Evolutionary conservation across 1,139 yeast genomes (phyloP).

Genomic region (Geotrichum europaeum): DNA sequence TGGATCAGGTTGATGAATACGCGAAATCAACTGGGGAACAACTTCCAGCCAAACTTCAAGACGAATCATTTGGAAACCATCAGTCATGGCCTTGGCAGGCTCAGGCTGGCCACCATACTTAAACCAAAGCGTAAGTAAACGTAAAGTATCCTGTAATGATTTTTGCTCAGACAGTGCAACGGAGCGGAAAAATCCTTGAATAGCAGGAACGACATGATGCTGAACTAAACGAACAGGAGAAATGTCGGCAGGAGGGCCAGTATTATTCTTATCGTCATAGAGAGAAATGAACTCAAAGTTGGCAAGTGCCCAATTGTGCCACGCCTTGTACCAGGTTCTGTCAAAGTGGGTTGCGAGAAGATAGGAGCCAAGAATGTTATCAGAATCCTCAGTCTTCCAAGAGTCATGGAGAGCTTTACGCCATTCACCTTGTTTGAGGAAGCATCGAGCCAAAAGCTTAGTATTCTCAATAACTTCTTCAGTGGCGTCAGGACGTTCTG

Average conservation of each 20-base stretch:
- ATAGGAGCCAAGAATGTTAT: conserved; percentile 81
- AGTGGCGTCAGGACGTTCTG: conserved; percentile 66
- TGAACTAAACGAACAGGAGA: conserved; percentile 54
- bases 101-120: conserved; percentile 90
- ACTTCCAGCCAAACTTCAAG: conserved; percentile 95
- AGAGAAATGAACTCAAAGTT: conserved; percentile 89
- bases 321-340: conserved; percentile 90
- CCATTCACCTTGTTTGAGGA: conserved; percentile 98
- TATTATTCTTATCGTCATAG: conserved; percentile 24
- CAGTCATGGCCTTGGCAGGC: conserved; percentile 84
- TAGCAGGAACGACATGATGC: conserved; percentile 89
- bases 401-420: conserved; percentile 70
- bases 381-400: conserved; percentile 76
- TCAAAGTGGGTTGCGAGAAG: conserved; percentile 93
- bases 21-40: conserved; percentile 89
- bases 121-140: conserved; percentile 90
- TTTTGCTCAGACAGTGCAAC: conserved; percentile 81
- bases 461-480: conserved; percentile 80
- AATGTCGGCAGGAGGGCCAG: conserved; percentile 23
- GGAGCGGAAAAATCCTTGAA: conserved; percentile 91
- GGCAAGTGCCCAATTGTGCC: conserved; percentile 99
- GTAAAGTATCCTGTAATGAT: conserved; percentile 85
- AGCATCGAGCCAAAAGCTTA: conserved; percentile 85
- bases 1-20: conserved; percentile 92
- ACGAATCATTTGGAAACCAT: conserved; percentile 84